Evolutionary conservation across 495 filamentous ascomycete species (phyloP).

Genomic region (Podospora australis): DNA sequence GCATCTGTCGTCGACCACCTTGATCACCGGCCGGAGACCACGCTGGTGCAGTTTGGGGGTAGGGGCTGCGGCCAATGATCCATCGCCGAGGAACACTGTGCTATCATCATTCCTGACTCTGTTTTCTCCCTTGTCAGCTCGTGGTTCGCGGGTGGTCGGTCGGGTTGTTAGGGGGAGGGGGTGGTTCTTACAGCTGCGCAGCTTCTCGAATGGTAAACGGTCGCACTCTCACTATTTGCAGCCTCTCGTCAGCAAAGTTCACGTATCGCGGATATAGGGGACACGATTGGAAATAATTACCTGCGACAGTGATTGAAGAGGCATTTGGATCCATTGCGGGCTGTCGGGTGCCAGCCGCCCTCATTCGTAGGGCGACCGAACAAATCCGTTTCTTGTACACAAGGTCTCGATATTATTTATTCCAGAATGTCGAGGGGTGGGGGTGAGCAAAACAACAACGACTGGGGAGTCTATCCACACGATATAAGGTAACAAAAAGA

Average conservation of each 20-base stretch:
- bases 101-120: slow-evolving; percentile 77
- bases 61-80: slow-evolving; percentile 78
- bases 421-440: no score
- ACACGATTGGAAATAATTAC: slow-evolving; percentile 32
- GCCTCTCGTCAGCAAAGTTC: slow-evolving; percentile 5
- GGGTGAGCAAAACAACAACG: not conserved
- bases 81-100: slow-evolving; percentile 89
- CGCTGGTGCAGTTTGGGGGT: slow-evolving; percentile 79
- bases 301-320: slow-evolving; percentile 56
- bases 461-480: not conserved
- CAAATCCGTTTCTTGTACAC: not conserved
- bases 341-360: slow-evolving; percentile 17
- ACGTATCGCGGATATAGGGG: not conserved
- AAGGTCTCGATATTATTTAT: no score
- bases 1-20: slow-evolving; percentile 93
- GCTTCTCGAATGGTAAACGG: slow-evolving; percentile 82
- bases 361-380: not conserved
- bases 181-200: slow-evolving; percentile 51
- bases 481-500: not conserved
- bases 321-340: slow-evolving; percentile 34
- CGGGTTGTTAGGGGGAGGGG: not conserved
- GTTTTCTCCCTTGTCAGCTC: slow-evolving; percentile 13
- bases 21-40: slow-evolving; percentile 85
- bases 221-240: slow-evolving; percentile 77
- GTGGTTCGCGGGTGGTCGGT: not conserved